These are phyloP conservation scores for Hypoxylon sp. DNA, from an alignment of 2,329 filamentous ascomycete genomes.

Conservation along the genomic window DNA sequence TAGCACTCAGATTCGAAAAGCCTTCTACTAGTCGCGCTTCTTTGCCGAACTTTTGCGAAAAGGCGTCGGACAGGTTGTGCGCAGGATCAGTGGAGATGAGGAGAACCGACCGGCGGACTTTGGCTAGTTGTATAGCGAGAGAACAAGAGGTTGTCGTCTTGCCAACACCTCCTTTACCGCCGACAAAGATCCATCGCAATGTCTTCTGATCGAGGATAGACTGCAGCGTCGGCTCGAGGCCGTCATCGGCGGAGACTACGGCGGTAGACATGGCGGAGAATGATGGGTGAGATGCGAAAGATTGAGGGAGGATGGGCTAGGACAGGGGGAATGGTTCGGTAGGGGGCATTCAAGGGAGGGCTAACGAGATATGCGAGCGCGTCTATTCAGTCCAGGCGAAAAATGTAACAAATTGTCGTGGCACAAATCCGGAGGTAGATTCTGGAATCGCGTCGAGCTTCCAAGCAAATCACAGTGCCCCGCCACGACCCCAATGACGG, in stretches of 20 bases:
- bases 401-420: conserved; percentile 27
- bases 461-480: conserved; percentile 34
- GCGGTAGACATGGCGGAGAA: conserved; percentile 58
- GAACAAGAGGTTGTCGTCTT: conserved; percentile 99
- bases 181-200: conserved; percentile 98
- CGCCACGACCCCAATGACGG: conserved; percentile 23
- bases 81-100: conserved; percentile 99
- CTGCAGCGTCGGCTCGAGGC: conserved; percentile 94
- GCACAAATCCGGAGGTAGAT: conserved; percentile 36
- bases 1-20: conserved; percentile 93
- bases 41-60: conserved; percentile 99
- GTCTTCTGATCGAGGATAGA: conserved; percentile 95
- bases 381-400: background rate
- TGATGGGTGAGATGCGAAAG: background rate
- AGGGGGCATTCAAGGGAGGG: background rate
- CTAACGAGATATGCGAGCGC: background rate
- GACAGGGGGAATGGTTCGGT: background rate
- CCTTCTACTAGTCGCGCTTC: conserved; percentile 93
- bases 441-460: conserved; percentile 37
- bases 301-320: background rate
- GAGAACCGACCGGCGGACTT: conserved; percentile 93
- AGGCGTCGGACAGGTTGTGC: conserved; percentile 97
- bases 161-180: conserved; percentile 97
- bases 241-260: conserved; percentile 73
- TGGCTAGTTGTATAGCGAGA: conserved; percentile 96